phyloP scores from a whole-genome alignment of 2,329 filamentous ascomycete genomes.

The Aureobasidium subglaciale region DNA sequence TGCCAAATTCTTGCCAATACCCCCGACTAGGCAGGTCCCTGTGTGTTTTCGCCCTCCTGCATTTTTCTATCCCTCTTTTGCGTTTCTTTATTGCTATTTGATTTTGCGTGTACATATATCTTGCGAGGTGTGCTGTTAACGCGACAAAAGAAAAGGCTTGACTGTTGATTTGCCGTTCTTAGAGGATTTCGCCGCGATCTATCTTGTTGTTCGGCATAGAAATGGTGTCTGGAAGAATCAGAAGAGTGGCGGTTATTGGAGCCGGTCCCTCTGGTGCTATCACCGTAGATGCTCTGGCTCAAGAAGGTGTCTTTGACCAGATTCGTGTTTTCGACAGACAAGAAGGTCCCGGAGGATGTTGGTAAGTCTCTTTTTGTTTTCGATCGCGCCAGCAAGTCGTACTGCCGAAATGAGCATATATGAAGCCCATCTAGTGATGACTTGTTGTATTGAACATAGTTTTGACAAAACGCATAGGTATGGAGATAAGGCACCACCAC shows the following conservation, averaged over 20 bases:
- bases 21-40: background rate
- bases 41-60: background rate
- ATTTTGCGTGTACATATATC: background rate
- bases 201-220: too few species aligned
- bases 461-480: constrained; percentile 11
- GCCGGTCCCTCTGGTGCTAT: constrained; percentile 56
- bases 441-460: background rate
- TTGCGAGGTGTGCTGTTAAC: too few species aligned
- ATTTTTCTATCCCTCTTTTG: background rate
- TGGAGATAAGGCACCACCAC: constrained; percentile 29
- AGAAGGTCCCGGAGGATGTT: constrained; percentile 54
- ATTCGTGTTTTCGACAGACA: constrained; percentile 58
- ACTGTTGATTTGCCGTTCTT: too few species aligned
- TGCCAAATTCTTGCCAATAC: constrained; percentile 5
- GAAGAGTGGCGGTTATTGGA: constrained; percentile 52
- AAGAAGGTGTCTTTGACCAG: constrained; percentile 52
- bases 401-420: background rate
- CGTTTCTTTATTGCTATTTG: background rate
- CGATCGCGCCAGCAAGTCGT: background rate
- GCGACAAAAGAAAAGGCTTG: background rate
- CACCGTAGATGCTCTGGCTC: constrained; percentile 51
- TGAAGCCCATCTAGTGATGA: too few species aligned
- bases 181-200: background rate
- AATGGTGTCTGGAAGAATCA: background rate
- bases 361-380: constrained; percentile 36